Evolutionary conservation across 148 eudicot genomes (phyloP), one percentile per base, ranked within the genome.

Genomic region (Rhododendron vialii): DNA sequence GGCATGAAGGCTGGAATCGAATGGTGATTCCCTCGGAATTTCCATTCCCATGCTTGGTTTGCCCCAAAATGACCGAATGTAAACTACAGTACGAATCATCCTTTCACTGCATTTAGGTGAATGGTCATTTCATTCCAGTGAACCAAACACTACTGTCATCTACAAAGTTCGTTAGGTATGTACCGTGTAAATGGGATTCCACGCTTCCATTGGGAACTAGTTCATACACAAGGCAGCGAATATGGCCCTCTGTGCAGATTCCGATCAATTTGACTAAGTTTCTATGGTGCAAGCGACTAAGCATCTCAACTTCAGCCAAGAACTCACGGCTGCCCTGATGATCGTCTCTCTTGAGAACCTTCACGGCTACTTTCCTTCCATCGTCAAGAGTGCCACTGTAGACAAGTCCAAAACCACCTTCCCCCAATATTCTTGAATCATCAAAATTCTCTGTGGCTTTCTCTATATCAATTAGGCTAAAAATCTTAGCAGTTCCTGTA

Each of bases 321-420:
- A 97, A 97, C 89, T 97, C 99, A n/a, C 96, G 95, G 53, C 88
- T 86, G 36, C 98, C 98, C 77, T 95, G 95, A 65, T 91, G 93
- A 84, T 94, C 93, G n/a, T 93, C 95, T 92, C 92, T 87, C 91
- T 97, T 97, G 47, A 94, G 94, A 79, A 94, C 96, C 86, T 98
- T 98, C 57, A 95, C 98, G 2, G 98, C 99, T 83, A 94, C 99
- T 45, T 95, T 87, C 77, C 90, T 90, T 74, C 94, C 96, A 83
- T 94, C 92, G 74, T 91, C 96, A 61, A 95, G 93, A 73, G 82
- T 86, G 86, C 99, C 99, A 55, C 86, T 86, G 81, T 94, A 98
- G 30, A 98, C 99, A 83, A 95, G 90, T 83, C 99, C 99, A 89
- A 98, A 98, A 78, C 99, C 99, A 84, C 98, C 99, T 90, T 98